Conservation (phyloP, 2,329 filamentous ascomycete species). For the Dactylonectria estremocensis region DNA sequence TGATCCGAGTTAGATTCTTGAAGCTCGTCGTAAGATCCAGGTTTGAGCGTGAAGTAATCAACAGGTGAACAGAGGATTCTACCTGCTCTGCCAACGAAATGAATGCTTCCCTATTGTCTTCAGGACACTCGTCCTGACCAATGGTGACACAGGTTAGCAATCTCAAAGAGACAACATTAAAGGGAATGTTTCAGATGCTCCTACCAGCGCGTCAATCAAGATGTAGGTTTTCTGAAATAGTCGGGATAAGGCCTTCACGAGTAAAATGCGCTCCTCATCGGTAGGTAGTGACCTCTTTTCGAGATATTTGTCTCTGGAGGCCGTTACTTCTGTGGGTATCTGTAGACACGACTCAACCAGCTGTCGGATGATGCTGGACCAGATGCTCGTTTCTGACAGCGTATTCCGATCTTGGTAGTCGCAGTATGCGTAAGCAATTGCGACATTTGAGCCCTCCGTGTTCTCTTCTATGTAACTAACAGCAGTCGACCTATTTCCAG, state of each 20-base stretch:
- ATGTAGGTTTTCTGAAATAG: constrained; percentile 20
- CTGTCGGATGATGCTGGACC: constrained; percentile 28
- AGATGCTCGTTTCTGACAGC: constrained; percentile 15
- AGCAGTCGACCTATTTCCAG: constrained; percentile 19
- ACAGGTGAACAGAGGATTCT: constrained; percentile 17
- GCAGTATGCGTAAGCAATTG: constrained; percentile 31
- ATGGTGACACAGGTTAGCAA: not conserved
- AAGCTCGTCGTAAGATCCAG: constrained; percentile 18
- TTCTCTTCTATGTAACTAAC: constrained; percentile 28
- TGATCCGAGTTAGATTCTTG: constrained; percentile 9
- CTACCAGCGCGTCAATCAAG: constrained; percentile 31
- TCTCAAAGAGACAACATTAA: not conserved
- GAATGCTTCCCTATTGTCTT: constrained; percentile 18
- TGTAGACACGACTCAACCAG: constrained; percentile 23
- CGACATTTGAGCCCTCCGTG: constrained; percentile 6
- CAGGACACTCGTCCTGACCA: constrained; percentile 28
- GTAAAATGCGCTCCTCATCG: constrained; percentile 26
- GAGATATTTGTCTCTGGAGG: constrained; percentile 27
- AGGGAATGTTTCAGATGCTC: not conserved
- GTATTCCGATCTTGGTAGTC: constrained; percentile 27
- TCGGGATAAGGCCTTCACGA: constrained; percentile 16
- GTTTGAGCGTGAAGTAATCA: constrained; percentile 23
- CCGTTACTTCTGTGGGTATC: constrained; percentile 20
- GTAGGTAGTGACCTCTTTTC: constrained; percentile 24
- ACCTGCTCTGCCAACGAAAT: constrained; percentile 14